A percentile compares a stretch with the other conserved stretches of the same genome.
phyloP scores from a whole-genome alignment of 75 land plant species.

The Chamaecyparis obtusa region DNA sequence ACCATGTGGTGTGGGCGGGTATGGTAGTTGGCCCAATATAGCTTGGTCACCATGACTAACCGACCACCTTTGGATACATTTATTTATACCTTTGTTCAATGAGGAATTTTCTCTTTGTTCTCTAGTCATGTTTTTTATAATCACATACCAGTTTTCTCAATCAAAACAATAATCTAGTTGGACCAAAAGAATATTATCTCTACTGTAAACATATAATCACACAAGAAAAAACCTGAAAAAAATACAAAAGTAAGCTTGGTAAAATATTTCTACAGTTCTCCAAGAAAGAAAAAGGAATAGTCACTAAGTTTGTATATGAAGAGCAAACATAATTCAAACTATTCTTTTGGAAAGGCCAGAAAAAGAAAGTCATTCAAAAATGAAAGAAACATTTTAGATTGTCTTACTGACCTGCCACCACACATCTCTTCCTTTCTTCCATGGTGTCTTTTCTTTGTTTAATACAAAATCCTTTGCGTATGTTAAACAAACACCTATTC shows the following conservation, averaged over 20 bases:
- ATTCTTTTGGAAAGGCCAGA: neutral
- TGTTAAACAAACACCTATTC: conserved; percentile 66
- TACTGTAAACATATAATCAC: neutral
- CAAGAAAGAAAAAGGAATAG: neutral
- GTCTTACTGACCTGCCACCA: conserved; percentile 90
- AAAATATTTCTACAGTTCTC: neutral
- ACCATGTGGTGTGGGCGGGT: no score
- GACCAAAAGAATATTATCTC: neutral
- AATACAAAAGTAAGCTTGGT: neutral
- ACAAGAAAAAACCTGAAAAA: neutral
- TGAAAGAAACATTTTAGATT: neutral
- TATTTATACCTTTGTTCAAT: no score
- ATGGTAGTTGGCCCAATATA: no score
- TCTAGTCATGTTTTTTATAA: no score
- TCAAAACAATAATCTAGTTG: neutral
- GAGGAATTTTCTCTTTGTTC: no score
- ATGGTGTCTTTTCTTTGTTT: conserved; percentile 69
- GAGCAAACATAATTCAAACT: neutral
- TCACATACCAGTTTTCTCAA: no score
- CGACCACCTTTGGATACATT: no score
- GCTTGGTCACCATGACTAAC: no score
- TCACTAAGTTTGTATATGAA: neutral
- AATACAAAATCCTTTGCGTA: conserved; percentile 70
- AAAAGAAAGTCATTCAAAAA: neutral
- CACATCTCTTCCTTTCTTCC: conserved; percentile 79